These are phyloP conservation scores for Aspergillus niger DNA, from an alignment of 2,329 filamentous ascomycete genomes.

Conservation along the genomic window DNA sequence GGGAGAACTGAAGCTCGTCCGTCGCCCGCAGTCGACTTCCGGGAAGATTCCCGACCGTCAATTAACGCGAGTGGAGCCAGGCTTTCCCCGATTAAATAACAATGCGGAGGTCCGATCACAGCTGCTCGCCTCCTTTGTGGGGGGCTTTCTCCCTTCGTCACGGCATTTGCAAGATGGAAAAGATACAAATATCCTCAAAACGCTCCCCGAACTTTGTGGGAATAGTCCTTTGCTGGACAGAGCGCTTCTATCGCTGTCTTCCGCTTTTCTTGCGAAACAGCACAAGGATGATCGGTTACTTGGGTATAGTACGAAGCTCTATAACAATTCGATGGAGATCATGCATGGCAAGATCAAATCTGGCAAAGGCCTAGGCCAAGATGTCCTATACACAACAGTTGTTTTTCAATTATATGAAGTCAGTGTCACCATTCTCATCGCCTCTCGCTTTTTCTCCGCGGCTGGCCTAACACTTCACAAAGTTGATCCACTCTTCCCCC, in stretches of 20 bases:
- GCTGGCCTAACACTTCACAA: not conserved
- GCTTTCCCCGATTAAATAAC: conserved; percentile 18
- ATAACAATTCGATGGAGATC: conserved; percentile 21
- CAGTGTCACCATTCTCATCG: not conserved
- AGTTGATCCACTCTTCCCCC: conserved; percentile 25
- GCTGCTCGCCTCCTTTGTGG: conserved; percentile 18
- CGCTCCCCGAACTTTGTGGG: conserved; percentile 16
- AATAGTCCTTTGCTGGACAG: conserved; percentile 20
- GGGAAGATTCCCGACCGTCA: not conserved
- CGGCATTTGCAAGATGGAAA: conserved; percentile 4
- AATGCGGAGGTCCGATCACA: conserved; percentile 17
- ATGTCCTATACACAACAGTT: conserved; percentile 24
- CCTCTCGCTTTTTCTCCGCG: not conserved
- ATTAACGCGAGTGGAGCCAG: conserved; percentile 1
- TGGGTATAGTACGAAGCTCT: conserved; percentile 22
- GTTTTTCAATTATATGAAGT: conserved; percentile 28
- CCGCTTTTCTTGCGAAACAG: conserved; percentile 22
- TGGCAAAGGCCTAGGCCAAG: conserved; percentile 17
- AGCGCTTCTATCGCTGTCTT: conserved; percentile 18
- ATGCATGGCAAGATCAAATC: conserved; percentile 18
- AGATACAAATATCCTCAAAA: conserved; percentile 15
- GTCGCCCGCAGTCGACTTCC: conserved; percentile 6
- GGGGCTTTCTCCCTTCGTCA: conserved; percentile 10
- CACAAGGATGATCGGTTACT: conserved; percentile 20
- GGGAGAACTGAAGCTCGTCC: conserved; percentile 6